phyloP scores from a whole-genome alignment of 441 rosid species.

The Rhodomyrtus psidioides region DNA sequence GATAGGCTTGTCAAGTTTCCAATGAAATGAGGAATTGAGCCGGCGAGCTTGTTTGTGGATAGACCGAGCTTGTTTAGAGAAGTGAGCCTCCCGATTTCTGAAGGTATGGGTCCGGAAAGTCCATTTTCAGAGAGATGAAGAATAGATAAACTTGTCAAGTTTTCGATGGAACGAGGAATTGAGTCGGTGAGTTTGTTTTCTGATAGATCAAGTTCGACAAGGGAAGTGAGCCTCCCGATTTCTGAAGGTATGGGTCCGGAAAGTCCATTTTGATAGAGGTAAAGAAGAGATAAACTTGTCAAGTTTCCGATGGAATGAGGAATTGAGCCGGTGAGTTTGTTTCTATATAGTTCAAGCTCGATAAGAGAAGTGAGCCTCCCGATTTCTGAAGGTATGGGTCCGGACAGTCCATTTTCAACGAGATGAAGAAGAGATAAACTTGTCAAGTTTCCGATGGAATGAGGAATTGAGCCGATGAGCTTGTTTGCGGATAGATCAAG shows the following conservation, averaged over 20 bases:
- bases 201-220: no score
- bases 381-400: no score
- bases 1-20: background rate
- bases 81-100: background rate
- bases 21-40: background rate
- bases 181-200: no score
- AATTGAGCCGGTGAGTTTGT: background rate
- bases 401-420: no score
- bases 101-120: background rate
- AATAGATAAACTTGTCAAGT: no score
- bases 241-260: no score
- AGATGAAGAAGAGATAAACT: background rate
- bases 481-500: background rate
- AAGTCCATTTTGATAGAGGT: no score
- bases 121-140: no score
- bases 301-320: background rate
- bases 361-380: no score
- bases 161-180: no score
- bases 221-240: no score
- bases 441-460: background rate
- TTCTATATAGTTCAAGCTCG: rapidly evolving
- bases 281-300: no score
- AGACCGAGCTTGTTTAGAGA: background rate
- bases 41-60: background rate
- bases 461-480: background rate